Conservation (phyloP, 805 yeast species). For the Scheffersomyces amazonensis region DNA sequence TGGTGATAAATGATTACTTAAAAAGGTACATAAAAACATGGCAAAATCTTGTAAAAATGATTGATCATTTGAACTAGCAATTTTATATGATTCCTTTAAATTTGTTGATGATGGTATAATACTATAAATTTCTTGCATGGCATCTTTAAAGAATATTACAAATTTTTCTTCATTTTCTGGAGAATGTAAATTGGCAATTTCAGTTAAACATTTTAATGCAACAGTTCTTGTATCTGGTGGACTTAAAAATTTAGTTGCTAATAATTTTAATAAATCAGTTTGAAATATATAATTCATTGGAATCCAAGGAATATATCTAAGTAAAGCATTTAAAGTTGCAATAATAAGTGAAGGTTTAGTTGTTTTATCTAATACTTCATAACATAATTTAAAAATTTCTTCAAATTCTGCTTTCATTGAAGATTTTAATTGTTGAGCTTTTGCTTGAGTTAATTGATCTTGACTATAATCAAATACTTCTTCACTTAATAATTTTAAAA, state of each 20-base stretch:
- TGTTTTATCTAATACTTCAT: slow-evolving; percentile 87
- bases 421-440: slow-evolving; percentile 75
- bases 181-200: slow-evolving; percentile 69
- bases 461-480: slow-evolving; percentile 96
- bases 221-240: slow-evolving; percentile 79
- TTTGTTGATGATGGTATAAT: slow-evolving; percentile 75
- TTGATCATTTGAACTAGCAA: slow-evolving; percentile 81
- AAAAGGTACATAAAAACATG: slow-evolving; percentile 83
- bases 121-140: slow-evolving; percentile 66
- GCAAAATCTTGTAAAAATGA: slow-evolving; percentile 94
- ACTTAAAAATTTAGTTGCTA: slow-evolving; percentile 72
- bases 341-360: slow-evolving; percentile 77
- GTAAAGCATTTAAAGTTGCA: slow-evolving; percentile 79
- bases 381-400: slow-evolving; percentile 89
- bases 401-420: slow-evolving; percentile 89
- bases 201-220: slow-evolving; percentile 89
- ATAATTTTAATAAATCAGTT: slow-evolving; percentile 70
- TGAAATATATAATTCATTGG: slow-evolving; percentile 88
- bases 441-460: slow-evolving; percentile 95
- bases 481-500: slow-evolving; percentile 83
- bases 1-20: slow-evolving; percentile 66
- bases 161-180: slow-evolving; percentile 55
- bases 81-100: slow-evolving; percentile 65
- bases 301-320: slow-evolving; percentile 91
- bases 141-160: slow-evolving; percentile 62